Conservation (phyloP, 352 stramenopile genomes). For the Phytopythium kandeliae region DNA sequence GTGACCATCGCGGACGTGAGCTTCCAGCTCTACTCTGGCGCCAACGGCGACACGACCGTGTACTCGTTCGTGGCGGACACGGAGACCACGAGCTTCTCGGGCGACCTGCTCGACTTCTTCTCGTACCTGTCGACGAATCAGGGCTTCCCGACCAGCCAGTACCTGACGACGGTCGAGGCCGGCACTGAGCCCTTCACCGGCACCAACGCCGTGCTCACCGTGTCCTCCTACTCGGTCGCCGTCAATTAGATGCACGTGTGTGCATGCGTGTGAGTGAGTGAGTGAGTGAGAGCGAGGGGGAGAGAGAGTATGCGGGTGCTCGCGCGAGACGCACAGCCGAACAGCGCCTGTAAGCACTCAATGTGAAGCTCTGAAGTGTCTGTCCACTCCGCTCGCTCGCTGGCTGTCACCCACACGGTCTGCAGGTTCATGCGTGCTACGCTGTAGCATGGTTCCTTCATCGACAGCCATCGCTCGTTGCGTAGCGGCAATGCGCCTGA, state of each 20-base stretch:
- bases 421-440: too few relatives aligned
- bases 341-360: too few relatives aligned
- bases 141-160: slow-evolving; percentile 19
- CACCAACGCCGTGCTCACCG: slow-evolving; percentile 19
- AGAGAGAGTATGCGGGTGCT: too few relatives aligned
- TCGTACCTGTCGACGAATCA: slow-evolving; percentile 22
- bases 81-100: slow-evolving; percentile 14
- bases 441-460: too few relatives aligned
- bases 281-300: too few relatives aligned
- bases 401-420: too few relatives aligned
- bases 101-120: slow-evolving; percentile 28
- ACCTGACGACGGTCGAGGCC: slow-evolving; percentile 19
- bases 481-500: too few relatives aligned
- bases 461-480: too few relatives aligned
- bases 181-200: slow-evolving; percentile 29
- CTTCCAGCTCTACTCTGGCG: slow-evolving; percentile 27
- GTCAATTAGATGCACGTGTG: slow-evolving; percentile 14
- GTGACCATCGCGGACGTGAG: slow-evolving; percentile 17
- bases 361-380: too few relatives aligned
- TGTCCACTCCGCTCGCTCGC: too few relatives aligned
- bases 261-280: too few relatives aligned
- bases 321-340: too few relatives aligned
- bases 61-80: slow-evolving; percentile 26
- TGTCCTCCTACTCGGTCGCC: slow-evolving; percentile 23
- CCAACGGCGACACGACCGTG: slow-evolving; percentile 29